Evolutionary conservation across 352 stramenopile species (phyloP), one percentile per base, ranked within the genome.

Genomic region (Globisporangium heterothallicum): DNA sequence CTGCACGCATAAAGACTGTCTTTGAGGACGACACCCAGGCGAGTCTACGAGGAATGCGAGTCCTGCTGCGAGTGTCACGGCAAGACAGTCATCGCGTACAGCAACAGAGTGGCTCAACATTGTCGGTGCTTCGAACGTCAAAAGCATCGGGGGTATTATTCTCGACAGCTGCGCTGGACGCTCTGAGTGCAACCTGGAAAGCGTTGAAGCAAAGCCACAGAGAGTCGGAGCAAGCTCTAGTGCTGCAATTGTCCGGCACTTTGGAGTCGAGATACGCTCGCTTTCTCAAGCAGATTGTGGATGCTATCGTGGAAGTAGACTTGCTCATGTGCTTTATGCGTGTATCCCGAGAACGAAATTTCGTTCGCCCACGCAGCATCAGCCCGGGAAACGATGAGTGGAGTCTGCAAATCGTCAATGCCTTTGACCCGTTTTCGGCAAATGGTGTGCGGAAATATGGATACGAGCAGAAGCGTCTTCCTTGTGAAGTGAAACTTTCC

Each of bases 51-150:
- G 46, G 29, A 4, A 47, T 66, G 52, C 63, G 48, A 3, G 55
- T 84, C 0, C 52, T 79, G 27, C 57, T 84, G 5, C 65, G 73
- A 2, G 66, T 78, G 10, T 74, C 68, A 12, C 58, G 66, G 14
- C 61, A 72, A 58, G 68, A 84, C 19, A 60, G 49, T 1, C 74
- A 82, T 24, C 66, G 74, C 6, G 44, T 82, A 13, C 68, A 80
- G 24, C 58, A 67, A 26, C 63, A 51, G 36, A 66, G 21, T 12
- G 53, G 54, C 0, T 56, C 62, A 0, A 6, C 29, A 1, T 6
- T 62, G 13, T 70, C 59, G 16, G 44, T 84, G n/a, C 60, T 79
- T 16, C 62, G 62, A 26, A 62, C 68, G 0, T 77, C 68, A 18
- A 71, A 56, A 47, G 63, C 66, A 5, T 70, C 59, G 0, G 74